phyloP scores from a whole-genome alignment of 148 eudicot genomes.

The Cornus controversa region DNA sequence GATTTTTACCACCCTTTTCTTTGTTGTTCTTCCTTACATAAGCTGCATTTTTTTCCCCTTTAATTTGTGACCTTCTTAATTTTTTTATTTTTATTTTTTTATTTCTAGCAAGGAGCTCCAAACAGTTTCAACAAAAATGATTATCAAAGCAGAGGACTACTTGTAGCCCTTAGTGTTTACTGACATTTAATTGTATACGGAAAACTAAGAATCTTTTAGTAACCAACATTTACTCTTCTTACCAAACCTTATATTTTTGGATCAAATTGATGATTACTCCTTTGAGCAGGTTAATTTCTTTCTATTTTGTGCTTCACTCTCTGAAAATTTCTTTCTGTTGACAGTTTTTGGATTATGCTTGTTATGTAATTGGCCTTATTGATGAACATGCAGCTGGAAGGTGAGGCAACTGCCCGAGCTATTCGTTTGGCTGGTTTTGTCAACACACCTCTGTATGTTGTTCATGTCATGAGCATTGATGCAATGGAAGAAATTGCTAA shows the following conservation, averaged over 20 bases:
- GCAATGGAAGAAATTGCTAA: constrained; percentile 96
- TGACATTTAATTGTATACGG: not conserved
- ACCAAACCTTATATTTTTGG: not conserved
- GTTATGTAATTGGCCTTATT: not conserved
- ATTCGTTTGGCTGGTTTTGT: constrained; percentile 90
- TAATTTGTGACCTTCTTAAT: too few species aligned
- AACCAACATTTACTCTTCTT: not conserved
- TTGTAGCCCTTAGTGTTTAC: too few species aligned
- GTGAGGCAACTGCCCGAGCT: constrained; percentile 96
- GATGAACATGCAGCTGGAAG: constrained; percentile 69
- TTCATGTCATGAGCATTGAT: constrained; percentile 97
- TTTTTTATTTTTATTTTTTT: too few species aligned
- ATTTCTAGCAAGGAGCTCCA: not conserved
- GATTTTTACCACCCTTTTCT: not conserved
- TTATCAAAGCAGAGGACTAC: too few species aligned
- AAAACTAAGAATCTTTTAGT: not conserved
- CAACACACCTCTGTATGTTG: constrained; percentile 86
- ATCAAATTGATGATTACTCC: not conserved
- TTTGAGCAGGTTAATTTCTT: not conserved
- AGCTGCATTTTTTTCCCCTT: not conserved
- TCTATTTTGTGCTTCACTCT: not conserved
- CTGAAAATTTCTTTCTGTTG: not conserved
- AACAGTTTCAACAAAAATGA: not conserved
- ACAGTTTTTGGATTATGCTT: not conserved
- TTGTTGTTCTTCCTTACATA: not conserved